Percentiles rank a stretch among this genome's conserved stretches.
phyloP scores from a whole-genome alignment of 2,329 filamentous ascomycete genomes.

The Coniochaeta hoffmannii region DNA sequence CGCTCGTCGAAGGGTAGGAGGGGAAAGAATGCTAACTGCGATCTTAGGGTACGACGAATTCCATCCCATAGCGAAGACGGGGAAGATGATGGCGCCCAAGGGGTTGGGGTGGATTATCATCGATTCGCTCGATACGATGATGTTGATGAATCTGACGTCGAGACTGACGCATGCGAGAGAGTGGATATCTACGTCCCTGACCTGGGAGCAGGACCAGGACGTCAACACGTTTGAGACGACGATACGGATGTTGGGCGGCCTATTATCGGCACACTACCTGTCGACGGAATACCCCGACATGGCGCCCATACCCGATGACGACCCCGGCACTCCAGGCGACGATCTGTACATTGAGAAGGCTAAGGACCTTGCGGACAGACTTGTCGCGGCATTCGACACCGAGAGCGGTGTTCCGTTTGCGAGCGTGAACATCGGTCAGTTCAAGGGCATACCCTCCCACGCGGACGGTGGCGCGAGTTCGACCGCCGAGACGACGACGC shows the following conservation, averaged over 20 bases:
- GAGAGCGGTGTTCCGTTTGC: constrained; percentile 81
- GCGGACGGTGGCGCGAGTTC: constrained; percentile 82
- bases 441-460: constrained; percentile 71
- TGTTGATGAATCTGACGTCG: constrained; percentile 93
- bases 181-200: constrained; percentile 76
- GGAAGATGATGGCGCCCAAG: constrained; percentile 75
- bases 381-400: constrained; percentile 83
- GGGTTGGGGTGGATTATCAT: constrained; percentile 98
- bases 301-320: constrained; percentile 65
- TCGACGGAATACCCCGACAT: constrained; percentile 75
- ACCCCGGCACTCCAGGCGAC: constrained; percentile 66
- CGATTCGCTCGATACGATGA: constrained; percentile 91
- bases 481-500: constrained; percentile 83
- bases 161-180: constrained; percentile 77
- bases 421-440: constrained; percentile 78
- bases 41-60: constrained; percentile 71
- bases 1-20: neutral
- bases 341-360: constrained; percentile 96
- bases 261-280: constrained; percentile 92
- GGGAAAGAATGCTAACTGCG: constrained; percentile 18
- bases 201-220: constrained; percentile 87
- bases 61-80: constrained; percentile 71
- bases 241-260: constrained; percentile 90
- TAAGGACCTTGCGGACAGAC: constrained; percentile 79
- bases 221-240: constrained; percentile 98